Conservation (phyloP, 495 filamentous ascomycete genomes). For the Podospora pseudopauciseta region DNA sequence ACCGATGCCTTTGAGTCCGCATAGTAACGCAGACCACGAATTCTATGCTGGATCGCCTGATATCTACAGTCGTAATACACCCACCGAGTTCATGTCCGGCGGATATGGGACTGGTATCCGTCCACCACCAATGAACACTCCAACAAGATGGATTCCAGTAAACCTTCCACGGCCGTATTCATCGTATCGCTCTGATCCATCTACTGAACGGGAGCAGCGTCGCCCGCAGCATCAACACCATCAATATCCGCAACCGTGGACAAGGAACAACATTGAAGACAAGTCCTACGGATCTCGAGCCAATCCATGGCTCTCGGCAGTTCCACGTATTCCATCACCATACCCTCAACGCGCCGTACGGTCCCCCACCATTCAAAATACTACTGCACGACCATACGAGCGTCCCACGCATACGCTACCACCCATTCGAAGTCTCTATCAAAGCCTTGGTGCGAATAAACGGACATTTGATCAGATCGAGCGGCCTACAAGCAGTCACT, state of each 20-base stretch:
- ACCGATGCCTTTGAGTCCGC: constrained; percentile 28
- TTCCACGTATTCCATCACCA: background rate
- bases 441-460: background rate
- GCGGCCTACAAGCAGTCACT: background rate
- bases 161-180: constrained; percentile 7
- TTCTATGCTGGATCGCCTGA: constrained; percentile 26
- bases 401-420: background rate
- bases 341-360: background rate
- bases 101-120: background rate
- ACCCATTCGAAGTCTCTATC: background rate
- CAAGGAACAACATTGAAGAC: background rate
- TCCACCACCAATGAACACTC: background rate
- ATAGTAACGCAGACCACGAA: constrained; percentile 40
- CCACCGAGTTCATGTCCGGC: background rate
- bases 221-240: background rate
- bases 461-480: background rate
- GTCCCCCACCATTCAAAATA: background rate
- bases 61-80: background rate
- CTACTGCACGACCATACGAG: background rate
- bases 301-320: constrained; percentile 1
- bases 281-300: background rate
- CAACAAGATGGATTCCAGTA: constrained; percentile 16
- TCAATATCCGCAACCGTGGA: background rate
- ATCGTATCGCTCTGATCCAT: background rate
- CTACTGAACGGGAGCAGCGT: background rate